Evolutionary conservation across 805 yeast species (phyloP), one percentile per base, ranked within the genome.

Genomic region (Candida insectalens): DNA sequence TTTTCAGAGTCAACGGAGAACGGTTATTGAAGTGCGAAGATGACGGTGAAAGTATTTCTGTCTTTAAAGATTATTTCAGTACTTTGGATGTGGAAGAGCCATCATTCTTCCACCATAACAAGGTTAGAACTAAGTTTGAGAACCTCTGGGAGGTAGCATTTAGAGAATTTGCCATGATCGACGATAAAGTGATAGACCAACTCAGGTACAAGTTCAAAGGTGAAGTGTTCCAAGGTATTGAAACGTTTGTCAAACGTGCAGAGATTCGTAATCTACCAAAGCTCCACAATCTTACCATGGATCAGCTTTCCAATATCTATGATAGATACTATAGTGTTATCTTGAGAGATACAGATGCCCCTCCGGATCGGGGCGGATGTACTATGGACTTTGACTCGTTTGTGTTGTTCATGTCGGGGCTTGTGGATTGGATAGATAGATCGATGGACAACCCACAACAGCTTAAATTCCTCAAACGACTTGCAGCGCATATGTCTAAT

Each of bases 81-180:
- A 69, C 79, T 0, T 65, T 89, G 16, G 94, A 83, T 49, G 78
- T 80, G 36, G 71, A 82, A 9, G 92, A 88, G 1, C 81, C 82
- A 43, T 69, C 94, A 0, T 56, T 71, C 6, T 76, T 81, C 46
- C 71, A 71, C 19, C 76, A 74, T 45, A 70, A 70, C 33, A 71
- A 78, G 43, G 65, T 72, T 23, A 73, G 84, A 30, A 82, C 96
- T 2, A 78, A 77, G 45, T 92, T 92, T 56, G 96, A 89, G 57
- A 92, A 83, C 44, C 66, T 92, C 15, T 64, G 89, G 59, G 95
- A 87, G 8, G 85, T 87, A 2, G 92, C 98, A 0, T 88, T 89
- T 60, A 81, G 81, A 48, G 98, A 92, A 51, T 92, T 92, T 54
- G 67, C 81, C 6, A 76, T 76, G 5, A 70, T 92, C 16, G 77